Evolutionary conservation across 2,329 filamentous ascomycete species (phyloP).

Genomic region (Talaromyces sp.): DNA sequence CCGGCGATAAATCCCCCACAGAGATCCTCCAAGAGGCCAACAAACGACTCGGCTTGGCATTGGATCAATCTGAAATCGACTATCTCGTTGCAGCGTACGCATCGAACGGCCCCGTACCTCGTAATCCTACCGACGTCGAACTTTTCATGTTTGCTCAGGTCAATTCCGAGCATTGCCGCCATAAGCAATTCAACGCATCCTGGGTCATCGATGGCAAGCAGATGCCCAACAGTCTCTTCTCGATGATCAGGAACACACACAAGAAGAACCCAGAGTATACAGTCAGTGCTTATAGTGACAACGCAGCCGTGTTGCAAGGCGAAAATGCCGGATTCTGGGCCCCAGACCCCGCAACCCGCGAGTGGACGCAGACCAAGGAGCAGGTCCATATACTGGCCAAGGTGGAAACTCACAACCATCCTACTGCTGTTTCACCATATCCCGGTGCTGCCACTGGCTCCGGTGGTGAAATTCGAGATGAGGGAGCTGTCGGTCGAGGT

Average conservation of each 20-base stretch:
- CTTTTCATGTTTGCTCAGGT: conserved; percentile 99
- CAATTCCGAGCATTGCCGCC: conserved; percentile 89
- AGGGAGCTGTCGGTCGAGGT: conserved; percentile 88
- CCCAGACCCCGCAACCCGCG: conserved; percentile 78
- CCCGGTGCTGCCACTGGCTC: conserved; percentile 92
- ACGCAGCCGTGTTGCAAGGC: conserved; percentile 86
- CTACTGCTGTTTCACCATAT: conserved; percentile 90
- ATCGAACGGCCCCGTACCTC: conserved; percentile 55
- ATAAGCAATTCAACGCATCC: conserved; percentile 93
- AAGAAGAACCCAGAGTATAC: conserved; percentile 71
- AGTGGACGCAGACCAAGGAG: conserved; percentile 85
- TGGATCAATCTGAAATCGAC: conserved; percentile 85
- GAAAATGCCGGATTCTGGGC: conserved; percentile 75
- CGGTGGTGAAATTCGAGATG: conserved; percentile 92
- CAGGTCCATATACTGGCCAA: conserved; percentile 84
- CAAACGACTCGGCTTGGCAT: conserved; percentile 73
- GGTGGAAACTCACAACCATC: conserved; percentile 97
- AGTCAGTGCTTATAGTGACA: conserved; percentile 96
- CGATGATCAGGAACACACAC: conserved; percentile 96
- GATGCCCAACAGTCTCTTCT: conserved; percentile 79
- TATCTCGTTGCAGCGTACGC: conserved; percentile 86
- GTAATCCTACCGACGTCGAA: conserved; percentile 81
- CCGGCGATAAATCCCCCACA: conserved; percentile 61
- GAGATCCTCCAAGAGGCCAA: conserved; percentile 79
- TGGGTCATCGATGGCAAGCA: conserved; percentile 89